Conservation (phyloP, 371 early-diverging fungal species). For the Amoeboradix gromovi region DNA sequence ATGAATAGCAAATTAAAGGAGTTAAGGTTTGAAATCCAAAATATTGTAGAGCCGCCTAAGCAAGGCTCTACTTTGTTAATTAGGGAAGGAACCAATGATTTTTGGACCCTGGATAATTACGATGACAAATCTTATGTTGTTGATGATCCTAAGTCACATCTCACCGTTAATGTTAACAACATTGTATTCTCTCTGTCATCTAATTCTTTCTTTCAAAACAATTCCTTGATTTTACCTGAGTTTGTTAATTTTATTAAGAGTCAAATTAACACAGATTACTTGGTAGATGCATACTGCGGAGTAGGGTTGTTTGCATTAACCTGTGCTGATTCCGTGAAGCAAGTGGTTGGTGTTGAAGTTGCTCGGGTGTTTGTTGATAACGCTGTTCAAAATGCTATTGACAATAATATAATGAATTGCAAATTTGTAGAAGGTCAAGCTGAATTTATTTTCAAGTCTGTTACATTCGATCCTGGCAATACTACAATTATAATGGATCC, state of each 20-base stretch:
- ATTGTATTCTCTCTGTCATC: slow-evolving; percentile 13
- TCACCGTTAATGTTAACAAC: slow-evolving; percentile 12
- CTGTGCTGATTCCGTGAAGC: slow-evolving; percentile 18
- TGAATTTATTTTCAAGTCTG: slow-evolving; percentile 19
- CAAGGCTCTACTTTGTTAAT: not conserved
- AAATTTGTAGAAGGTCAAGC: slow-evolving; percentile 24
- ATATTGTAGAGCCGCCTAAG: slow-evolving; percentile 3
- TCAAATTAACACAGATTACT: slow-evolving; percentile 14
- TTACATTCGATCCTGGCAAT: slow-evolving; percentile 14
- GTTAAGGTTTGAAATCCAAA: slow-evolving; percentile 13
- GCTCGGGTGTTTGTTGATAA: slow-evolving; percentile 20
- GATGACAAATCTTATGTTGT: not conserved
- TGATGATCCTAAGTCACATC: slow-evolving; percentile 11
- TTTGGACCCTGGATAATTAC: not conserved
- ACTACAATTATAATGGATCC: slow-evolving; percentile 35
- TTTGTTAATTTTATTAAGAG: slow-evolving; percentile 20
- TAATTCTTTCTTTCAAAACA: slow-evolving; percentile 34
- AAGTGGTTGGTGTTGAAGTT: slow-evolving; percentile 31
- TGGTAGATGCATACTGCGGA: slow-evolving; percentile 37
- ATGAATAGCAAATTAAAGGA: slow-evolving; percentile 14
- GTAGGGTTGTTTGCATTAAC: slow-evolving; percentile 32
- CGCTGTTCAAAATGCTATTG: slow-evolving; percentile 22
- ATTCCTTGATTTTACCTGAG: slow-evolving; percentile 23
- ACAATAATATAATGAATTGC: slow-evolving; percentile 21
- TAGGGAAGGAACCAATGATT: not conserved